A percentile compares a stretch with the other conserved stretches of the same genome.
Evolutionary conservation across 495 filamentous ascomycete genomes (phyloP).

Genomic region (Xylaria castorea): DNA sequence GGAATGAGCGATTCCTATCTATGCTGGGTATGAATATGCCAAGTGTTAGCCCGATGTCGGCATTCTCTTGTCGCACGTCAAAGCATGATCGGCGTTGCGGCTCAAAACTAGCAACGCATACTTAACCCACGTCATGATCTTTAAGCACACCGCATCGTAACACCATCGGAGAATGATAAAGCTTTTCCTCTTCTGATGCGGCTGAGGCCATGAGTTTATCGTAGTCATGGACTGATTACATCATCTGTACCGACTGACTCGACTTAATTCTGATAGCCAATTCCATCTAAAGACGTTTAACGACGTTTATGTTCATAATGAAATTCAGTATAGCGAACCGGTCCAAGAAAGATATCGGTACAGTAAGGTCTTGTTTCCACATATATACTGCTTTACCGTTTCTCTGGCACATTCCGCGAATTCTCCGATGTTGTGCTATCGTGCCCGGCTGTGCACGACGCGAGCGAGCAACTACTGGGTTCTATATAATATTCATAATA

Average conservation of each 20-base stretch:
- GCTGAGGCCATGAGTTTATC: background rate
- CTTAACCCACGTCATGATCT: conserved; percentile 9
- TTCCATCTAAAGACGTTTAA: background rate
- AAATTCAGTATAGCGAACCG: background rate
- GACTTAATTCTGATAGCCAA: background rate
- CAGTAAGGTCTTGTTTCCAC: background rate
- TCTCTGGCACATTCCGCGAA: background rate
- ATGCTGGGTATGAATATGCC: background rate
- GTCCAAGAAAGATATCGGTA: background rate
- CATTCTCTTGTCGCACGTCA: background rate
- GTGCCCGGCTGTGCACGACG: background rate
- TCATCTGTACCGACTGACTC: background rate
- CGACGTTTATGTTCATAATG: background rate
- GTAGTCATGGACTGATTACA: background rate
- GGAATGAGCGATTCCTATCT: background rate
- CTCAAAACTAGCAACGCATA: background rate
- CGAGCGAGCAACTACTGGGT: background rate
- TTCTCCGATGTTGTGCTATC: background rate
- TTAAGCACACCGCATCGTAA: background rate
- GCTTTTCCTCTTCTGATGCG: background rate
- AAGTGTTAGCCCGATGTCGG: background rate
- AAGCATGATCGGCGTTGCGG: conserved; percentile 5
- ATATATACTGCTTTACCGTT: background rate
- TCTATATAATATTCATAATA: background rate
- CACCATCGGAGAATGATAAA: background rate